Base-by-base conservation (phyloP, 768 basidiomycete genomes). In the Mycena metata region DNA sequence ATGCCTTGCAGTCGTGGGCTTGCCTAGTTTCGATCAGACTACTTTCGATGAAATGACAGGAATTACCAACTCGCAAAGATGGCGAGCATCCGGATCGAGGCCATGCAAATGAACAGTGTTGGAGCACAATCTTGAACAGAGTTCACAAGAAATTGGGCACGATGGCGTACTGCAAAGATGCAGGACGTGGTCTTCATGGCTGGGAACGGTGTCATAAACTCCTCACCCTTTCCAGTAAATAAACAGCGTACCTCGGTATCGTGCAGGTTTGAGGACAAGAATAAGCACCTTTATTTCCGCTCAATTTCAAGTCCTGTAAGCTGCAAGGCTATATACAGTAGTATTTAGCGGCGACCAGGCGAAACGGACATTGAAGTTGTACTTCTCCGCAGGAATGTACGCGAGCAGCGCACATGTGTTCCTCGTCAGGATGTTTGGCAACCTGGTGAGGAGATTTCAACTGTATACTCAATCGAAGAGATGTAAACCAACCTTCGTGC, bases 401-500 rank as follows among this genome's bases (percentile, higher is more conserved):
- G 23, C 76, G 74, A 12, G 88, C 86, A 0, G 86, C 82, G 69
- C 89, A 90, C 54, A 83, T 64, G 66, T 90, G 90, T 10, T 83
- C 84, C 0, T 80, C 81, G 11, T 83, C 89, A 3, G 60, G 54
- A 57, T 90, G 89, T 26, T 81, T 82, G 0, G 81, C 79, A 6
- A 84, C 78, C n/a, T n/a, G n/a, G n/a, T n/a, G n/a, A n/a, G n/a
- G n/a, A n/a, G n/a, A n/a, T n/a, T n/a, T n/a, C n/a, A n/a, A n/a
- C n/a, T n/a, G n/a, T n/a, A n/a, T n/a, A n/a, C n/a, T n/a, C n/a
- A n/a, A n/a, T n/a, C n/a, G n/a, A n/a, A n/a, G n/a, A n/a, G n/a
- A n/a, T n/a, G n/a, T n/a, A n/a, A n/a, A n/a, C n/a, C n/a, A n/a
- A 87, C 89, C 78, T 88, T 86, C 0, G 83, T 82, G 57, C 90